Evolutionary conservation across 176 grass and related monocot genomes (phyloP), one percentile per base, ranked within the genome.

Genomic region (Leersia perrieri): DNA sequence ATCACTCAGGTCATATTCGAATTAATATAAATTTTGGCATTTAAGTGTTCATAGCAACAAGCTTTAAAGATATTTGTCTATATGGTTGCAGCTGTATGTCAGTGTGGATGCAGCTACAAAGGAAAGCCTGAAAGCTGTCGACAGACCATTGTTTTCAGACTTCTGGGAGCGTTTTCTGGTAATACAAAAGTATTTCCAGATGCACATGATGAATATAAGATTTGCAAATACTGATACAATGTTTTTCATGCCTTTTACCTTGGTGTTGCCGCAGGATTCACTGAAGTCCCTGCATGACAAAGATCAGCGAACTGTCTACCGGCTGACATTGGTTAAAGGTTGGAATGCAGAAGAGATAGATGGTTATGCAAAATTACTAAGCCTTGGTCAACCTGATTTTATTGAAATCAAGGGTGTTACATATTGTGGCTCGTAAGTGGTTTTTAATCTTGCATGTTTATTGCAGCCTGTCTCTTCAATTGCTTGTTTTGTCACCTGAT

Each of bases 161-260:
- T 99, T 99, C 76, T 99, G 96, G 96, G 96, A 95, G 82, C 92
- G 92, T 61, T 95, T 99, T 92, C 72, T 91, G 82, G 96, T 99
- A 88, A 80, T 82, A 15, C 38, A 66, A 25, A 75, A 87, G 31
- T 63, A 66, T 68, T 76, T 84, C 25, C 29, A 80, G 34, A 64
- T 33, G 28, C 12, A 11, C 73, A 39, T 63, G 20, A 72, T 58
- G 16, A 68, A 72, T 34, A 33, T 78, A 41, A 58, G 14, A 8
- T 58, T 23, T 78, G 68, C 39, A 63, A 78, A 82, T 87, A 68
- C 60, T 89, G 66, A 90, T 57, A 33, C 63, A 42, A 81, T 61
- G 20, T 36, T 69, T 31, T 78, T 11, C 57, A 3, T 84, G 1
- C 38, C 31, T 2, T 85, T 71, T 70, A 63, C 39, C 72, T 68